Base-by-base conservation (phyloP, 495 filamentous ascomycete species). In the Corynascus novoguineensis region DNA sequence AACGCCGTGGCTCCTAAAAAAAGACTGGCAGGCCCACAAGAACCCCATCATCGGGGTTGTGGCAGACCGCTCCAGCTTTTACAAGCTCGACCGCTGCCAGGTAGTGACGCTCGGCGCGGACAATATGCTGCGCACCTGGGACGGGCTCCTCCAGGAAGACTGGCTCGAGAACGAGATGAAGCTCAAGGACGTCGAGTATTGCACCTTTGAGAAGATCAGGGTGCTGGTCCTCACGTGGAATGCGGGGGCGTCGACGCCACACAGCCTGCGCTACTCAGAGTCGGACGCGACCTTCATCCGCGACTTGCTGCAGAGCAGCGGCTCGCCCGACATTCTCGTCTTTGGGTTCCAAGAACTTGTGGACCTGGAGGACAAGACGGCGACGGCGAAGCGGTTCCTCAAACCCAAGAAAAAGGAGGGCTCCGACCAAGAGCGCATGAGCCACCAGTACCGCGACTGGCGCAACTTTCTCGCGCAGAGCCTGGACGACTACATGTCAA, bases 331-430 rank as follows among this genome's bases (percentile, higher is more conserved):
- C 62, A 86, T 98, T 48, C 75, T 98, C 5, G 83, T 98, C 4
- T 98, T 97, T 79, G 93, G 93, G 10, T 98, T 98, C 68, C 93
- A 98, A 68, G 93, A 98, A 69, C 78, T 98, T 9, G 92, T 98
- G 12, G 95, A 98, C 64, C 75, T 98, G 14, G 93, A 98, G 65
- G 90, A 97, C 68, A 98, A 96, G 75, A 95, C 88, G 60, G 85
- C 93, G 58, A 97, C 92, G 53, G 93, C 93, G n/a, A 96, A 89
- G 72, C 85, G 84, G 41, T 80, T 90, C 58, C 76, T 89, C 51
- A 84, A 85, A 50, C 73, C 77, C 63, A 97, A 95, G 72, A 96
- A 96, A 76, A 96, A 95, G 65, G 90, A 95, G 54, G 82, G 84
- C n/a, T 74, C 86, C 0, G 90, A 92, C 59, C 89, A 92, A 61